Conservation (phyloP, 331 rosid species). For the Malus hybrid region DNA sequence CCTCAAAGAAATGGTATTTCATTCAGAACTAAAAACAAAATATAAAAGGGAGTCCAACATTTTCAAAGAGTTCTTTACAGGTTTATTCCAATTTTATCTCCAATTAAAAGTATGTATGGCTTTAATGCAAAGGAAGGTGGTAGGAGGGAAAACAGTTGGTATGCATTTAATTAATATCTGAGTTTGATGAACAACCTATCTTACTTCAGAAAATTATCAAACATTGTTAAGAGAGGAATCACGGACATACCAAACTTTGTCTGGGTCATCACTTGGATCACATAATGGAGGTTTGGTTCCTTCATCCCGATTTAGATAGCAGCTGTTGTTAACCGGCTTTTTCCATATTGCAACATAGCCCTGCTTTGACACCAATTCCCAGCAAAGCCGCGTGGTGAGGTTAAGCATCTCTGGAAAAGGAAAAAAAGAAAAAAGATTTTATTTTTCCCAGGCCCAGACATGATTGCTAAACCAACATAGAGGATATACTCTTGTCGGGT, state of each 20-base stretch:
- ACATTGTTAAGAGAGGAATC: slow-evolving; percentile 11
- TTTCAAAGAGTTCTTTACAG: neutral
- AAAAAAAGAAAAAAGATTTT: neutral
- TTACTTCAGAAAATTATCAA: neutral
- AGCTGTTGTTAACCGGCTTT: slow-evolving; percentile 67
- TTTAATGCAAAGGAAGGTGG: neutral
- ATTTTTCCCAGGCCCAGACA: neutral
- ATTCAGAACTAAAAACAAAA: neutral
- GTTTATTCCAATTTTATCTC: neutral
- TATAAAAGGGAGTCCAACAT: neutral
- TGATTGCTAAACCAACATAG: neutral
- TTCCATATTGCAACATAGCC: slow-evolving; percentile 81
- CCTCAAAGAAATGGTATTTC: neutral
- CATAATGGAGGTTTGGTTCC: slow-evolving; percentile 78
- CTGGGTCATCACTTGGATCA: slow-evolving; percentile 68
- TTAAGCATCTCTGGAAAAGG: slow-evolving; percentile 74
- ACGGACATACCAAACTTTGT: slow-evolving; percentile 59
- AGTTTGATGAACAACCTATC: neutral
- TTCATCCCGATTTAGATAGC: slow-evolving; percentile 64
- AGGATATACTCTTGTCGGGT: neutral
- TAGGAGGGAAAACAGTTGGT: neutral
- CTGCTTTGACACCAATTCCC: slow-evolving; percentile 75
- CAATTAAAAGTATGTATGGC: neutral
- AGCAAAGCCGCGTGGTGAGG: slow-evolving; percentile 81
- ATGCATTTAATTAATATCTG: neutral